Conservation (phyloP, 805 yeast species). For the Candida nitratophila region DNA sequence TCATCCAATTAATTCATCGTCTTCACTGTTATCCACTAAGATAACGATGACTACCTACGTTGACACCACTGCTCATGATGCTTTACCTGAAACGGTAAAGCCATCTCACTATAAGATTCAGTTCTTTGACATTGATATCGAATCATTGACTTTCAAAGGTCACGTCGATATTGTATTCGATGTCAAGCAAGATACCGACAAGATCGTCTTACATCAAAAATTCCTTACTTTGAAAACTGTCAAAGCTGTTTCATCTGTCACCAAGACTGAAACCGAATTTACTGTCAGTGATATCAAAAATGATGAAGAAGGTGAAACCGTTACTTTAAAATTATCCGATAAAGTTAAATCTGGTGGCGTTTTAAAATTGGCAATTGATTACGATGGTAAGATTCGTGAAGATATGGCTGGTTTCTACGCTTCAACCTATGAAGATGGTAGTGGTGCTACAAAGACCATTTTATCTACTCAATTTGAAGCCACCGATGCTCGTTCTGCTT, state of each 20-base stretch:
- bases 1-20: background rate
- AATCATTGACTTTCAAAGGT: constrained; percentile 43
- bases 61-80: constrained; percentile 39
- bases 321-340: constrained; percentile 51
- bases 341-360: constrained; percentile 25
- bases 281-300: constrained; percentile 15
- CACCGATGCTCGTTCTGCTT: constrained; percentile 53
- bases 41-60: background rate
- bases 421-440: constrained; percentile 35
- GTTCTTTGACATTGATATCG: constrained; percentile 44
- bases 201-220: constrained; percentile 40
- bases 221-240: constrained; percentile 25
- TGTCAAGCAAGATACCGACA: constrained; percentile 38
- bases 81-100: constrained; percentile 44
- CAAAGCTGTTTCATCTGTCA: constrained; percentile 6
- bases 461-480: constrained; percentile 58
- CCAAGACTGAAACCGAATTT: constrained; percentile 17
- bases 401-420: constrained; percentile 55
- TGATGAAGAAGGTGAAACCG: constrained; percentile 55
- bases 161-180: constrained; percentile 43
- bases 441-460: constrained; percentile 36
- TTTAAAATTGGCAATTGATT: constrained; percentile 28
- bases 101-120: constrained; percentile 71
- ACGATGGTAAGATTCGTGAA: constrained; percentile 39
- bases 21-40: background rate